Evolutionary conservation across 768 basidiomycete species (phyloP), one percentile per base, ranked within the genome.

Genomic region (Tricholoma hemisulphureum): DNA sequence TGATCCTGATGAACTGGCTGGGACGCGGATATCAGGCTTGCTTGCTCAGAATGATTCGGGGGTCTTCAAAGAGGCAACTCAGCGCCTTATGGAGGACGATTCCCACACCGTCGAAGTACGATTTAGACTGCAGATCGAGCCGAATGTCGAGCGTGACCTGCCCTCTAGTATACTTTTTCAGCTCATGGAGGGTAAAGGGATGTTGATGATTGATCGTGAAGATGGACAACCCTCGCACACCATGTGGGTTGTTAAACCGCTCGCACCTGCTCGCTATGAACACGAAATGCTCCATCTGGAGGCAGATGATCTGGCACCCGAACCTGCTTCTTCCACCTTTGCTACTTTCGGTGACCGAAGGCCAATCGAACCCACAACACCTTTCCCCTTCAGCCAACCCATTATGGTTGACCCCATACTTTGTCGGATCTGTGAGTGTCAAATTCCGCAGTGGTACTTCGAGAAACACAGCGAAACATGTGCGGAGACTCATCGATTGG

Each of bases 391-490:
- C 70, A 77, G 79, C 43, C 83, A 86, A 20, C 86, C 89, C 21
- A 89, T 98, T 73, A 88, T 86, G 67, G 86, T 83, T 23, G 85
- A 91, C 58, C 86, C 83, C 26, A 91, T 98, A 51, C 81, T 99
- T 20, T 98, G 97, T 75, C 91, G 97, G 28, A 99, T 99, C 61
- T 99, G 97, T 78, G 97, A 99, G 74, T 87, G 90, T 67, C 88
- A 91, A 63, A 91, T 98, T 57, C 95, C 96, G 2, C 91, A 96
- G 60, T 99, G 97, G 97, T 99, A 95, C 77, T 99, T 99, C 71
- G 97, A 98, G 77, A 98, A 98, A 77, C 97, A 99, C 77, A 98
- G 94, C 82, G 97, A 99, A 75, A 98, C 95, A 10, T 99, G 97
- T 65, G 93, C 86, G 63, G 96, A 98, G 75, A 88, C 91, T 3